Conservation (phyloP, 257 asterid genomes). For the Rubia yunnanensis region DNA sequence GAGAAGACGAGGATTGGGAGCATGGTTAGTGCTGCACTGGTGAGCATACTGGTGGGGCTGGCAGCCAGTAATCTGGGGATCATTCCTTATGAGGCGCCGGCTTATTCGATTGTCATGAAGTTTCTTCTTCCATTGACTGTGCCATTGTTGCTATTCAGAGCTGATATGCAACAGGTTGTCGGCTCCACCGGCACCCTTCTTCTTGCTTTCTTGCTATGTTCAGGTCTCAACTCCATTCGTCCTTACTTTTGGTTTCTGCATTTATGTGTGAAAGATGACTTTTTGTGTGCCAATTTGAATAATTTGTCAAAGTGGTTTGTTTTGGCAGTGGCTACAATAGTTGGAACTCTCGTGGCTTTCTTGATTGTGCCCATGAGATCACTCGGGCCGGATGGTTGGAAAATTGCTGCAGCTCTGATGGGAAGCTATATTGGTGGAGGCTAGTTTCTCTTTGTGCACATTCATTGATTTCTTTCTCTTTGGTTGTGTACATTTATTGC, state of each 20-base stretch:
- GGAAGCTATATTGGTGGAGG: constrained; percentile 95
- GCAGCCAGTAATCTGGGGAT: constrained; percentile 80
- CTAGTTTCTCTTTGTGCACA: constrained; percentile 17
- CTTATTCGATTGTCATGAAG: constrained; percentile 50
- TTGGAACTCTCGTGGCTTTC: constrained; percentile 70
- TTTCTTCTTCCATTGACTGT: constrained; percentile 68
- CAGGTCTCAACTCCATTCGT: constrained; percentile 31
- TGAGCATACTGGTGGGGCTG: constrained; percentile 62
- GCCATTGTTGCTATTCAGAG: constrained; percentile 71
- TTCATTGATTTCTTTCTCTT: neutral
- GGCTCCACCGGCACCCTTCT: constrained; percentile 60
- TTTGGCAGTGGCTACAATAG: constrained; percentile 60
- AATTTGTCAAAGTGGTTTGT: constrained; percentile 1
- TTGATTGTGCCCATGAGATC: constrained; percentile 72
- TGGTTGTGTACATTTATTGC: neutral
- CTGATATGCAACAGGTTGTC: constrained; percentile 50
- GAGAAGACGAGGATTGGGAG: constrained; percentile 85
- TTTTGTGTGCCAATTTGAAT: neutral
- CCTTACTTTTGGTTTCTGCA: neutral
- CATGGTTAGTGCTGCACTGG: constrained; percentile 77
- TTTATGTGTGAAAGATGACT: neutral
- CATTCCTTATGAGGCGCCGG: constrained; percentile 66
- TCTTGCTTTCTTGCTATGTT: constrained; percentile 69
- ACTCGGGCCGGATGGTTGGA: constrained; percentile 81
- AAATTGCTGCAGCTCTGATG: constrained; percentile 80